phyloP scores from a whole-genome alignment of 352 stramenopile species.

The Achlya hypogyna region DNA sequence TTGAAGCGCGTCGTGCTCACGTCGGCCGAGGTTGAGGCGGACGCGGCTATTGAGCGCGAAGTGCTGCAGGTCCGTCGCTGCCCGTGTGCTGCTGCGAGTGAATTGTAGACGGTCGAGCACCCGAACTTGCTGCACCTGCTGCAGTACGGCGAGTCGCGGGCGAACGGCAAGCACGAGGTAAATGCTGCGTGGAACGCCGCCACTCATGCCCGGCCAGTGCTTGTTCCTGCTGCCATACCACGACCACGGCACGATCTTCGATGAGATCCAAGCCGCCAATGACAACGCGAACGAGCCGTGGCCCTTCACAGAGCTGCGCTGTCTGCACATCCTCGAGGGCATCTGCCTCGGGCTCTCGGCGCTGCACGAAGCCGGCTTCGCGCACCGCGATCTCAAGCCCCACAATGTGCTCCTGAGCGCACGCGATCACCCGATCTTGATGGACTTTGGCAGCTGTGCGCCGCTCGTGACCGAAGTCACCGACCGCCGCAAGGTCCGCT shows the following conservation, averaged over 20 bases:
- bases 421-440: constrained; percentile 45
- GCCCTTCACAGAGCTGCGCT: constrained; percentile 76
- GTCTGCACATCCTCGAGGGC: constrained; percentile 72
- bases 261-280: constrained; percentile 50
- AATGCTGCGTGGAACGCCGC: background rate
- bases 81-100: background rate
- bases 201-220: constrained; percentile 30
- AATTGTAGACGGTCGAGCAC: constrained; percentile 55
- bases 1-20: constrained; percentile 78
- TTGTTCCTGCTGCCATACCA: constrained; percentile 83
- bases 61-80: constrained; percentile 47
- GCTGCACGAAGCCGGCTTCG: constrained; percentile 69
- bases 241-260: constrained; percentile 71
- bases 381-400: constrained; percentile 77
- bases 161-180: constrained; percentile 59
- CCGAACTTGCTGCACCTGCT: constrained; percentile 72
- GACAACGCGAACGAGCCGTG: constrained; percentile 68
- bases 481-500: constrained; percentile 7
- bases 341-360: constrained; percentile 71
- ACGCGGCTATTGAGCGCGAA: constrained; percentile 69
- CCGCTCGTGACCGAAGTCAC: constrained; percentile 55
- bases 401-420: constrained; percentile 67
- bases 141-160: constrained; percentile 60
- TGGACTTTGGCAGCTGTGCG: constrained; percentile 76
- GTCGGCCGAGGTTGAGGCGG: constrained; percentile 66